Percentiles rank a stretch among this genome's conserved stretches.
Conservation (phyloP, 352 stramenopile genomes). For the Phytopythium litorale region DNA sequence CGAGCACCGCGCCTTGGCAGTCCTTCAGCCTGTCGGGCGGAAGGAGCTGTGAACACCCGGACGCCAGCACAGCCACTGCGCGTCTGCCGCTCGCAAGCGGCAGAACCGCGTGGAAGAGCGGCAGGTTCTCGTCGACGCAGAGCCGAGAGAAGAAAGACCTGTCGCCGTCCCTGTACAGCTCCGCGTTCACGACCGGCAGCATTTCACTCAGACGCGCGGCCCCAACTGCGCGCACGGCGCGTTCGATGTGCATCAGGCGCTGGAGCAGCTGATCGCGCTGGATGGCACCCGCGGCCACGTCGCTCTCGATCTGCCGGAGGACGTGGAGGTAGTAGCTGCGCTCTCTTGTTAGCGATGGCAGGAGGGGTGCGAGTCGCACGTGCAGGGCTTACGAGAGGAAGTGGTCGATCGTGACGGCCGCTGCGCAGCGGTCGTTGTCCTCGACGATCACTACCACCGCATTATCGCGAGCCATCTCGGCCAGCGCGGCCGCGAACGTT, state of each 20-base stretch:
- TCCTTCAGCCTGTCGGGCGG: slow-evolving; percentile 12
- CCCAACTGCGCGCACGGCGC: slow-evolving; percentile 31
- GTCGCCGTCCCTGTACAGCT: not conserved
- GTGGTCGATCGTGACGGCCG: slow-evolving; percentile 31
- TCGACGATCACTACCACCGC: not conserved
- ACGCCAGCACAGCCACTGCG: slow-evolving; percentile 31
- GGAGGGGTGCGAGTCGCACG: not conserved
- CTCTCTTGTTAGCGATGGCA: not conserved
- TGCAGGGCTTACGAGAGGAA: slow-evolving; percentile 29
- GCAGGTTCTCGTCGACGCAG: slow-evolving; percentile 33
- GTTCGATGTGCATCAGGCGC: slow-evolving; percentile 33
- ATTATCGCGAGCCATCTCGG: slow-evolving; percentile 21
- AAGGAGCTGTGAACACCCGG: not conserved
- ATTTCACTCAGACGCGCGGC: slow-evolving; percentile 26
- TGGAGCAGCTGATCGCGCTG: slow-evolving; percentile 10
- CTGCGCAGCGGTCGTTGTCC: not conserved
- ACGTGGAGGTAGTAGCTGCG: slow-evolving; percentile 4
- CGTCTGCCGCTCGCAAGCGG: slow-evolving; percentile 42
- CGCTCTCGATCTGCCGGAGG: slow-evolving; percentile 8
- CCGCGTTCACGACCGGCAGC: not conserved
- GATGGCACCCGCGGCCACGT: slow-evolving; percentile 2
- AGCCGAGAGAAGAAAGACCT: not conserved
- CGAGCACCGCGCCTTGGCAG: slow-evolving; percentile 25
- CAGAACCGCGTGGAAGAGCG: slow-evolving; percentile 53
- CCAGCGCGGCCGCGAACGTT: slow-evolving; percentile 14